phyloP scores from a whole-genome alignment of 306 rosid species.

The Oemleria cerasiformis region DNA sequence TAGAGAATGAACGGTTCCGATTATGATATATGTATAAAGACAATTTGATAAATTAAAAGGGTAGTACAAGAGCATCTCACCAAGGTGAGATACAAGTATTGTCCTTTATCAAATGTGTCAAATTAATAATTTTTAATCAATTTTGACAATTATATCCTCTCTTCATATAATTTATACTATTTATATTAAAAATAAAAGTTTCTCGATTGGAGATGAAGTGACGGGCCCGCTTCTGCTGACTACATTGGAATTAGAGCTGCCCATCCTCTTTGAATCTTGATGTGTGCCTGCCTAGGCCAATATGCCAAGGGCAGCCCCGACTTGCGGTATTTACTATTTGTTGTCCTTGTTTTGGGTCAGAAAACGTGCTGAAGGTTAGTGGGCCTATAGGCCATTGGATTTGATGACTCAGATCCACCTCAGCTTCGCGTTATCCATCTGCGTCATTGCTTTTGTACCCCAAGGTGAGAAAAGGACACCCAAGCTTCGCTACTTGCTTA shows the following conservation, averaged over 20 bases:
- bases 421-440: conserved; percentile 3
- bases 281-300: too few species aligned
- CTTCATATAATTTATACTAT: too few species aligned
- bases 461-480: neutral
- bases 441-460: neutral
- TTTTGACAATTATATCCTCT: too few species aligned
- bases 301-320: neutral
- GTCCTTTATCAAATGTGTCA: too few species aligned
- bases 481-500: too few species aligned
- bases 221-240: neutral
- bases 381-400: conserved; percentile 21
- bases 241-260: neutral
- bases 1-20: too few species aligned
- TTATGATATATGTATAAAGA: too few species aligned
- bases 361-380: neutral
- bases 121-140: too few species aligned
- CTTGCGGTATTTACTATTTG: neutral
- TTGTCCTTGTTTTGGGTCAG: neutral
- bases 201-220: neutral
- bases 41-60: too few species aligned
- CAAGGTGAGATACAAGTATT: too few species aligned
- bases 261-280: neutral
- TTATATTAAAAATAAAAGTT: too few species aligned
- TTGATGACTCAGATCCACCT: conserved; percentile 39
- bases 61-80: too few species aligned